phyloP scores from a whole-genome alignment of 805 yeast species.

The Komagataella pastoris region DNA sequence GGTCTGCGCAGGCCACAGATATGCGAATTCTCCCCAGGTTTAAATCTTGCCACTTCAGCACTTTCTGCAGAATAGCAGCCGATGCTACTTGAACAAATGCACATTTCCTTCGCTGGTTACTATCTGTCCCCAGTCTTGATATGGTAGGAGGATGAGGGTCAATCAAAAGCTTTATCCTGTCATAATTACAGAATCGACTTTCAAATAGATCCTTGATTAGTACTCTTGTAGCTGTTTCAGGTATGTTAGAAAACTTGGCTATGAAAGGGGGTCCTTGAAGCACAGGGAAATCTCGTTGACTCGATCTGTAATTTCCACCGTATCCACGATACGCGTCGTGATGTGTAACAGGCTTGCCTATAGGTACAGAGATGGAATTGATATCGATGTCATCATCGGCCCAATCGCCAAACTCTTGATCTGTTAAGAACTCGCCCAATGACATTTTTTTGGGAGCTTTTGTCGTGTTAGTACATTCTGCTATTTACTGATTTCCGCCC shows the following conservation, averaged over 20 bases:
- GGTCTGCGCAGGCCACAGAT: constrained; percentile 20
- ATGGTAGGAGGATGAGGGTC: constrained; percentile 16
- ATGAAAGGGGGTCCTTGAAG: constrained; percentile 43
- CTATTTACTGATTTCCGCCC: background rate
- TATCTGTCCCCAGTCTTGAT: constrained; percentile 25
- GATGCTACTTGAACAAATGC: constrained; percentile 49
- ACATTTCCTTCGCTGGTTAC: constrained; percentile 31
- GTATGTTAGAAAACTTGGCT: constrained; percentile 47
- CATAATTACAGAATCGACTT: constrained; percentile 44
- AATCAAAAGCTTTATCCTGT: constrained; percentile 42
- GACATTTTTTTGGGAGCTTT: constrained; percentile 25
- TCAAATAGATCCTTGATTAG: constrained; percentile 46
- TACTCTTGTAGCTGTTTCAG: constrained; percentile 35
- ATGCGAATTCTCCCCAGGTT: constrained; percentile 22
- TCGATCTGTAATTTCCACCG: background rate
- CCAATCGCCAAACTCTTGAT: constrained; percentile 40
- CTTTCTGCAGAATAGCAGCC: constrained; percentile 39
- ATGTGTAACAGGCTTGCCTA: constrained; percentile 4
- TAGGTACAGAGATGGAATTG: constrained; percentile 40
- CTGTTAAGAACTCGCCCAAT: constrained; percentile 29
- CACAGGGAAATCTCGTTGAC: background rate
- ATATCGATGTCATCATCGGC: constrained; percentile 62
- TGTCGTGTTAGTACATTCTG: background rate
- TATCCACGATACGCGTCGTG: background rate
- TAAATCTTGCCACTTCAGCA: constrained; percentile 50